phyloP scores from a whole-genome alignment of 176 grass and related monocot genomes.

The Tillandsia leiboldiana region DNA sequence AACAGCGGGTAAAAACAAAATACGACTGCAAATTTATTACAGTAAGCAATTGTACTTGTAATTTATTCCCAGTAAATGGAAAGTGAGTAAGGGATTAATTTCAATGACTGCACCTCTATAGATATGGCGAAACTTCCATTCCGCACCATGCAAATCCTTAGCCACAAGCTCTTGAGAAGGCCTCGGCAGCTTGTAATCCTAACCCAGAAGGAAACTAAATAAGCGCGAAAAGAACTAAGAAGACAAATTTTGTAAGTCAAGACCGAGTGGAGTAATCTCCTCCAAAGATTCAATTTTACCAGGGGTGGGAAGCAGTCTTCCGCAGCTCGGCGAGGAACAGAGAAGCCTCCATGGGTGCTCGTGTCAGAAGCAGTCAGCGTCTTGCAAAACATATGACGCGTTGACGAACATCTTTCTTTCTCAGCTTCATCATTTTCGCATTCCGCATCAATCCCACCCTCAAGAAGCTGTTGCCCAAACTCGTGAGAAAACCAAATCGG shows the following conservation, averaged over 20 bases:
- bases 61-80: background rate
- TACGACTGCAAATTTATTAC: too few species aligned
- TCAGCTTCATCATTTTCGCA: slow-evolving; percentile 41
- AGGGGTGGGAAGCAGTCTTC: slow-evolving; percentile 90
- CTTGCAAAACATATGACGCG: slow-evolving; percentile 98
- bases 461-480: slow-evolving; percentile 31
- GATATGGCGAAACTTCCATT: slow-evolving; percentile 94
- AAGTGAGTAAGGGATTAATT: background rate
- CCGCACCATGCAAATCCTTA: slow-evolving; percentile 76
- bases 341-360: slow-evolving; percentile 94
- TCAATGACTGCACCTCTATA: slow-evolving; percentile 60
- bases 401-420: slow-evolving; percentile 40
- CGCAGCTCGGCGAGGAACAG: slow-evolving; percentile 91
- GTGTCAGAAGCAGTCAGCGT: slow-evolving; percentile 96
- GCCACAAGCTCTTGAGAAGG: slow-evolving; percentile 97
- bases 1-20: too few species aligned
- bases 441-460: slow-evolving; percentile 36
- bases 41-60: background rate
- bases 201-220: slow-evolving; percentile 7
- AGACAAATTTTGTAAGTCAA: background rate
- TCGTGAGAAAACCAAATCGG: slow-evolving; percentile 31
- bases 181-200: slow-evolving; percentile 94
- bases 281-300: slow-evolving; percentile 30
- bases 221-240: slow-evolving; percentile 8
- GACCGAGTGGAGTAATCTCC: background rate